Evolutionary conservation across 1,284 basidiomycete genomes (phyloP), one percentile per base, ranked within the genome.

Genomic region (Rhodotorula glutinis): DNA sequence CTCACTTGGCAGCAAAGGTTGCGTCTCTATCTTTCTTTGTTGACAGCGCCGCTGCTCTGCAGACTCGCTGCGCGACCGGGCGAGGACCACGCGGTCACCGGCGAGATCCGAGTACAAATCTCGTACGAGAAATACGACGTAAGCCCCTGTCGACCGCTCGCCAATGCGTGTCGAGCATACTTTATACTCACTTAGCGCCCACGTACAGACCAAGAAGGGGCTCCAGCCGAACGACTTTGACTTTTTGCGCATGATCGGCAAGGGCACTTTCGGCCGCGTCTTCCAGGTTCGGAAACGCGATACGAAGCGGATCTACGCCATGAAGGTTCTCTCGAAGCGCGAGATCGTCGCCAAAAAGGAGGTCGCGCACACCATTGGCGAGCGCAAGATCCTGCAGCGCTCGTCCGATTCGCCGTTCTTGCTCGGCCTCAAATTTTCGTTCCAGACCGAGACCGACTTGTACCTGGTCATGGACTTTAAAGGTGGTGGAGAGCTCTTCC

Each of bases 391-490:
- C 77, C 85, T 98, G 29, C 94, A 98, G 79, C 86, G 91, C 64
- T 94, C 91, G 41, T 82, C 95, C 57, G 92, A 96, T 74, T 94
- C 89, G 41, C 96, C 96, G 0, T 99, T 99, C 86, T 86, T 99
- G 49, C 92, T 99, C 67, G 96, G 96, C 21, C 85, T 99, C 78
- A 99, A 99, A 80, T 99, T 99, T 77, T 90, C 88, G 74, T 99
- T 99, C 84, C 96, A 98, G 80, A 96, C 93, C 7, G 92, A 96
- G 74, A 84, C 88, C 58, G 94, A 98, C 78, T 83, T 99, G 44
- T 99, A 96, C 79, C 87, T 99, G 74, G 90, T 98, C 56, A 98
- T 96, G 65, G 96, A 98, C 80, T 99, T 98, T 83, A 98, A 99
- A 84, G 91, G 89, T 73, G 96, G 96, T 13, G 96, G 96, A 55